Base-by-base conservation (phyloP, 331 rosid genomes). In the Pyrus hybrid region DNA sequence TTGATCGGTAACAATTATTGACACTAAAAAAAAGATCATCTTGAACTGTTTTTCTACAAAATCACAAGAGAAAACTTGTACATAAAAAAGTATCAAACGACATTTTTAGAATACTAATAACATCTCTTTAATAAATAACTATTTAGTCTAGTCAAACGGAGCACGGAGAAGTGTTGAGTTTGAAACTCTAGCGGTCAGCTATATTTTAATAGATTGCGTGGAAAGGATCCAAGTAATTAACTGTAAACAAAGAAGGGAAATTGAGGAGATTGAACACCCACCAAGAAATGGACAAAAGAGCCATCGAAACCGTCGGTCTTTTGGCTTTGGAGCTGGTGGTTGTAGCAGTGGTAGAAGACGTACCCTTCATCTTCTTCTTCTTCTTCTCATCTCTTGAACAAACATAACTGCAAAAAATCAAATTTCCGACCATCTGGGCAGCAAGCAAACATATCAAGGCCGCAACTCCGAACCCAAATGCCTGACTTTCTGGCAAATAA, bases 201-300 rank as follows among this genome's bases (percentile, higher is more conserved):
- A 12, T 60, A 60, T n/a, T 58, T 58, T 60, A 12, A 21, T 22
- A 12, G 25, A 22, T 23, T 60, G 30, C 29, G 28, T 60, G 29
- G 13, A 22, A 18, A 20, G 4, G 61, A 37, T 37, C 13, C 45
- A 54, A n/a, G 23, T 22, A 4, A 21, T 17, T 20, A 47, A 14
- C 29, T 32, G 63, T 70, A 45, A 25, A 54, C 61, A n/a, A 54
- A 54, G 14, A 23, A 3, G 73, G 84, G 29, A 63, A 2, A 57
- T 30, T 60, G 76, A 54, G 58, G 45, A 81, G 78, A 71, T 80
- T 64, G 84, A 75, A 13, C 28, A 86, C 93, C 35, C 80, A 94
- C 99, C 99, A 94, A 75, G 97, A 92, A 33, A 92, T 70, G 70
- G 72, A 68, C 64, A 86, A 72, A 76, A 92, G 93, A 82, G 74